phyloP scores from a whole-genome alignment of 208 protist species.

The Angomonas ambiguus region DNA sequence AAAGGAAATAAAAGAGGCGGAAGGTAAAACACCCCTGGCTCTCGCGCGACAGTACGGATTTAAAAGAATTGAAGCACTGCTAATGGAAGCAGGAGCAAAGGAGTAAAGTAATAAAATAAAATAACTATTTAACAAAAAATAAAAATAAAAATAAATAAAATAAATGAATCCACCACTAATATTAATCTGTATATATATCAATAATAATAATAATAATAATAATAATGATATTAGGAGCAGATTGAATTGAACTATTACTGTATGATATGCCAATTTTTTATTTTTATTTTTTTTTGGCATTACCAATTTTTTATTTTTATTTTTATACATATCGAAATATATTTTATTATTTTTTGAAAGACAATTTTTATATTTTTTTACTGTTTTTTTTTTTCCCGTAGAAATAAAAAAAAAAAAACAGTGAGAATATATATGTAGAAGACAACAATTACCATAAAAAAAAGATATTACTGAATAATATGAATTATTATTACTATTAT shows the following conservation, averaged over 20 bases:
- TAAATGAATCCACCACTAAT: too few relatives aligned
- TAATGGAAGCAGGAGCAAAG: constrained; percentile 37
- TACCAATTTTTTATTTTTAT: constrained; percentile 12
- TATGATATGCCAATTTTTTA: not conserved
- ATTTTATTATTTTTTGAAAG: constrained; percentile 12
- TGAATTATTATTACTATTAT: constrained; percentile 10
- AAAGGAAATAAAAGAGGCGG: constrained; percentile 30
- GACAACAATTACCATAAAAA: constrained; percentile 3
- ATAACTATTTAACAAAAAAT: too few relatives aligned
- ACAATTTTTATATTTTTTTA: constrained; percentile 8
- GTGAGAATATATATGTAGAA: constrained; percentile 2
- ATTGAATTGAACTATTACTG: too few relatives aligned
- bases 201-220: not conserved
- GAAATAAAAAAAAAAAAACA: not conserved
- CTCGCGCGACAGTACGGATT: constrained; percentile 37
- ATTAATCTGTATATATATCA: not conserved
- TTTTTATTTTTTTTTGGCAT: constrained; percentile 13
- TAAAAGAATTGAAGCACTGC: constrained; percentile 36
- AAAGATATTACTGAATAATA: constrained; percentile 4
- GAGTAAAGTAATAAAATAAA: constrained; percentile 18
- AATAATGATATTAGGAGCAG: too few relatives aligned
- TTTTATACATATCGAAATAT: not conserved
- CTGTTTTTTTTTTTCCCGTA: not conserved
- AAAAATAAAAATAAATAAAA: not conserved
- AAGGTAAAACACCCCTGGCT: constrained; percentile 38